phyloP scores from a whole-genome alignment of 106 monocot species.

The Xerophyta viscosa region DNA sequence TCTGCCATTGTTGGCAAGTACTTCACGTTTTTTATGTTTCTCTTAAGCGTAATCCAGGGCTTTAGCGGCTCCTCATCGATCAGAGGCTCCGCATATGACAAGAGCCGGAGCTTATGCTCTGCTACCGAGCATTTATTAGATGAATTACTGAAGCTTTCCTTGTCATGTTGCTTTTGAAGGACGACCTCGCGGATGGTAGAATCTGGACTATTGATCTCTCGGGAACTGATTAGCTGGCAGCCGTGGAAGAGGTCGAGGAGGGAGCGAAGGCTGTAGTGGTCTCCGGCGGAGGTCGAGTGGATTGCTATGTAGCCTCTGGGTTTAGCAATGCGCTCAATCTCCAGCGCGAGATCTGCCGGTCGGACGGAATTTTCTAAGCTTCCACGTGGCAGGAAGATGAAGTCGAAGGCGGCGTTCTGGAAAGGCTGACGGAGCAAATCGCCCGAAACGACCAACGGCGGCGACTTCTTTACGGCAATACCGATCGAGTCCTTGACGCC shows the following conservation, averaged over 20 bases:
- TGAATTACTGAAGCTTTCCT: slow-evolving; percentile 7
- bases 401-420: slow-evolving; percentile 38
- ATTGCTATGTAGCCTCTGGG: slow-evolving; percentile 40
- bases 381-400: slow-evolving; percentile 36
- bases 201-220: slow-evolving; percentile 18
- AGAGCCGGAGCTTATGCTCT: slow-evolving; percentile 36
- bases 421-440: slow-evolving; percentile 36
- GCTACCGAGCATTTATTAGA: slow-evolving; percentile 32
- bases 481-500: slow-evolving; percentile 50
- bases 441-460: slow-evolving; percentile 44
- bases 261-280: slow-evolving; percentile 44
- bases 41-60: slow-evolving; percentile 79
- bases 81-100: slow-evolving; percentile 49
- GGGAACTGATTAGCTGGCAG: slow-evolving; percentile 18
- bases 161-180: slow-evolving; percentile 15
- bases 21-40: slow-evolving; percentile 65
- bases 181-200: slow-evolving; percentile 2
- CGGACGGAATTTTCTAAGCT: slow-evolving; percentile 24
- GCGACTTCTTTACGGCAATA: slow-evolving; percentile 35
- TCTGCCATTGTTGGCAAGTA: slow-evolving; percentile 57
- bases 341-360: slow-evolving; percentile 27
- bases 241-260: slow-evolving; percentile 37
- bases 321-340: slow-evolving; percentile 31
- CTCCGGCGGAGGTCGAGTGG: slow-evolving; percentile 40
- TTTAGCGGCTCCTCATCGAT: slow-evolving; percentile 72